phyloP scores from a whole-genome alignment of 345 rosid species.

The Rhodomyrtus tomentosa region DNA sequence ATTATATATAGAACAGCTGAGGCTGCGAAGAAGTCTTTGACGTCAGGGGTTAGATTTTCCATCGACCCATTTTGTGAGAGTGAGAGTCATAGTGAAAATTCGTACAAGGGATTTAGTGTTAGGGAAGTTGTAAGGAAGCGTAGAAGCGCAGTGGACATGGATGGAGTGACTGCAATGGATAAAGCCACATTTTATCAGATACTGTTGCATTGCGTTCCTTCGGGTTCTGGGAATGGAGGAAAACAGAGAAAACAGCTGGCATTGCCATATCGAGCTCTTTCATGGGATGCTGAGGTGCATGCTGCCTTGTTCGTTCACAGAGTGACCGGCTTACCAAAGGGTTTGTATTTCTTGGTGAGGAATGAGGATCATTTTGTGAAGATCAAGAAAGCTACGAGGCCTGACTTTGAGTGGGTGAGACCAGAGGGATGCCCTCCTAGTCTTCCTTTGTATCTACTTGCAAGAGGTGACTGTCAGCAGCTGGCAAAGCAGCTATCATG shows the following conservation, averaged over 20 bases:
- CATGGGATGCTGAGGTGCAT: slow-evolving; percentile 91
- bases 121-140: slow-evolving; percentile 70
- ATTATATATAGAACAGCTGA: slow-evolving; percentile 62
- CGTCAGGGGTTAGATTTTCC: slow-evolving; percentile 3
- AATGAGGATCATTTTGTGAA: slow-evolving; percentile 66
- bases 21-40: slow-evolving; percentile 53
- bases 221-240: slow-evolving; percentile 37
- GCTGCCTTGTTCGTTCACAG: slow-evolving; percentile 80
- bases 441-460: slow-evolving; percentile 60
- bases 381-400: slow-evolving; percentile 38
- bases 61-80: slow-evolving; percentile 36
- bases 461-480: slow-evolving; percentile 43
- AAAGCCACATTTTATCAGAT: slow-evolving; percentile 66
- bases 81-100: slow-evolving; percentile 27
- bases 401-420: slow-evolving; percentile 61
- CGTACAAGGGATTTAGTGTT: slow-evolving; percentile 30
- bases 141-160: slow-evolving; percentile 94
- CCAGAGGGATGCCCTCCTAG: slow-evolving; percentile 70
- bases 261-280: slow-evolving; percentile 64
- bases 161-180: slow-evolving; percentile 49
- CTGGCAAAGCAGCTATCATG: slow-evolving; percentile 65
- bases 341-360: slow-evolving; percentile 77
- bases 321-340: slow-evolving; percentile 56
- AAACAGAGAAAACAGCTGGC: slow-evolving; percentile 46
- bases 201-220: slow-evolving; percentile 79